Evolutionary conservation across 2,329 filamentous ascomycete genomes (phyloP), one percentile per base, ranked within the genome.

Genomic region (Trichophyton rubrum): DNA sequence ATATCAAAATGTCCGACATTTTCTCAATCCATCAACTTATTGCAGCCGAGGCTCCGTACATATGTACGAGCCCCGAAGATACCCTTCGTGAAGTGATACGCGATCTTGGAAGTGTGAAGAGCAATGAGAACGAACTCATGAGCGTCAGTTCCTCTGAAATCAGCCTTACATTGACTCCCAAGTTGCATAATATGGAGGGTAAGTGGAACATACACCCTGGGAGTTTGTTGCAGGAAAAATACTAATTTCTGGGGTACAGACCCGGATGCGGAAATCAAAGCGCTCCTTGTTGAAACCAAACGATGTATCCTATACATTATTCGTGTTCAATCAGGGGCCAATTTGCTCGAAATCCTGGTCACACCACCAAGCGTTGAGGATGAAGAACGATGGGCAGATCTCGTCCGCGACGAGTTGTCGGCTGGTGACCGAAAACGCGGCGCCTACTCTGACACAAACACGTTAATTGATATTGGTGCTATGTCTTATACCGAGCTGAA

Each of bases 1-100:
- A 97, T 77, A 96, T 99, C 78, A 99, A 99, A 77, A 92, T 99
- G 83, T 84, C 88, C 15, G 93, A 99, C 72, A 91, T 99, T 61
- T 97, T 99, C 72, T 89, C 92, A 56, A 92, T 99, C 62, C 95
- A 99, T 75, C 90, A 87, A 64, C 81, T 97, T 22, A 82, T 97
- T 60, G 86, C 89, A 2, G 80, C 85, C 24, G 90, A 97, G 67
- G 82, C 96, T 56, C 78, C 85, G 3, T 79, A 80, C 61, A 85
- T 97, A 63, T 95, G 89, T 67, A 87, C 89, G 1, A 82, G 79
- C 63, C 84, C 88, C 38, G 92, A 96, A 66, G 93, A 99, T 71
- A 82, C 90, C 62, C 81, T 99, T 61, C 88, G 89, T 62, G 93
- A 97, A 74, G 88, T 96, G 65, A 82, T 99, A 68, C 88, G 90